These are phyloP conservation scores for Rhizomucor miehei DNA, from an alignment of 371 early-diverging fungal genomes.

Conservation along the genomic window DNA sequence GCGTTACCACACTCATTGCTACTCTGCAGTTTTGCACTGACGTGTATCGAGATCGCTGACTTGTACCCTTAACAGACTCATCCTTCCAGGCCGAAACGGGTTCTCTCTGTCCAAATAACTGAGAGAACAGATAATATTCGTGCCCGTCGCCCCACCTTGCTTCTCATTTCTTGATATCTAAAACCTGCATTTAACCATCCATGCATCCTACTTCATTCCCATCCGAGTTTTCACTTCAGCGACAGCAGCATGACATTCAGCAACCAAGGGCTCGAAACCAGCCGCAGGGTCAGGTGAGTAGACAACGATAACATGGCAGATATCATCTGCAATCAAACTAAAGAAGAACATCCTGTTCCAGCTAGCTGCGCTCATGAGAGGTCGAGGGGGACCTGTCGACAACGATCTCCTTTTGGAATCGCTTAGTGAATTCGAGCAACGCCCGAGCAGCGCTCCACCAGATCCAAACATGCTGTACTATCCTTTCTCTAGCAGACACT, in stretches of 20 bases:
- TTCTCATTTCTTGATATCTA: too few relatives aligned
- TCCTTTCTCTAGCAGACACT: constrained; percentile 1
- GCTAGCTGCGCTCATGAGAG: constrained; percentile 24
- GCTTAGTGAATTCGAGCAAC: constrained; percentile 9
- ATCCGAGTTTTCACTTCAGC: background rate
- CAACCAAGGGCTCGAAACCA: constrained; percentile 26
- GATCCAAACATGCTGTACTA: constrained; percentile 13
- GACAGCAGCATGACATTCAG: constrained; percentile 19
- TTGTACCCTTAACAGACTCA: too few relatives aligned
- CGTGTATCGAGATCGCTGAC: too few relatives aligned
- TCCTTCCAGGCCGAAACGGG: too few relatives aligned
- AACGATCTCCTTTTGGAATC: constrained; percentile 13
- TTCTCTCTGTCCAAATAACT: background rate
- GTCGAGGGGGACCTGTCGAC: constrained; percentile 14
- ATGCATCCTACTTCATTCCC: too few relatives aligned
- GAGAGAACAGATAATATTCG: background rate
- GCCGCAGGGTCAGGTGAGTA: constrained; percentile 24
- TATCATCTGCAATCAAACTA: background rate
- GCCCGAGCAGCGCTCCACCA: constrained; percentile 18
- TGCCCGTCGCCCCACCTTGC: too few relatives aligned
- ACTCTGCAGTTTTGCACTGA: too few relatives aligned
- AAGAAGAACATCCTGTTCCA: constrained; percentile 2
- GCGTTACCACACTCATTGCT: too few relatives aligned
- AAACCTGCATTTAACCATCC: too few relatives aligned
- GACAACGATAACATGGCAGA: background rate